A percentile compares a stretch with the other conserved stretches of the same genome.
These are phyloP conservation scores for Trichocladium antarcticum DNA, from an alignment of 495 filamentous ascomycete species.

Conservation along the genomic window DNA sequence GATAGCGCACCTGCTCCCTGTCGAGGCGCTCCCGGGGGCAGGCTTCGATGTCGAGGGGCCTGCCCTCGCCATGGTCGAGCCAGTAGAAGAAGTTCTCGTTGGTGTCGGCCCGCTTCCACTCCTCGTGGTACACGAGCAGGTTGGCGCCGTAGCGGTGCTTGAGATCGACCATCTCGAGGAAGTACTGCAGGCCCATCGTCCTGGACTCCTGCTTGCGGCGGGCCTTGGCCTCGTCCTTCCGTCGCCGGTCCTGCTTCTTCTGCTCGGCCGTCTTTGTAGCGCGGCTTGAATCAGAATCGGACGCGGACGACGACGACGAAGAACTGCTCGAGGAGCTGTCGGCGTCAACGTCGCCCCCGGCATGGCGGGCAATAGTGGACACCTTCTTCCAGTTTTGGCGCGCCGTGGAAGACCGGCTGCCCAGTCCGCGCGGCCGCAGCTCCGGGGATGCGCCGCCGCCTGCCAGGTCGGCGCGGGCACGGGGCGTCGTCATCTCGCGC, in stretches of 20 bases:
- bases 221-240: conserved; percentile 35
- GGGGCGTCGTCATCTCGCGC: conserved; percentile 42
- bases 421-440: no score
- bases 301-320: conserved; percentile 19
- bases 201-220: conserved; percentile 48
- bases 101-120: conserved; percentile 67
- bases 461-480: conserved; percentile 24
- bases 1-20: conserved; percentile 59
- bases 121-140: conserved; percentile 67
- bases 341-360: conserved; percentile 49
- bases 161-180: conserved; percentile 83
- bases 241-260: conserved; percentile 27
- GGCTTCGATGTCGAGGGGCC: conserved; percentile 42
- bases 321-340: conserved; percentile 19
- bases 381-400: conserved; percentile 65
- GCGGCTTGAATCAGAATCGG: conserved; percentile 23
- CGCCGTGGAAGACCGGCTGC: conserved; percentile 30
- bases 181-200: conserved; percentile 81
- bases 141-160: conserved; percentile 86
- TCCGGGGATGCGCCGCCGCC: background rate
- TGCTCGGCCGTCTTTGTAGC: conserved; percentile 17
- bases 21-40: conserved; percentile 58
- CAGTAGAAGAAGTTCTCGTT: conserved; percentile 91
- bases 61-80: conserved; percentile 77
- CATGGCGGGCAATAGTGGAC: conserved; percentile 57